Evolutionary conservation across 208 protist genomes (phyloP).

Genomic region (Angomonas deanei): DNA sequence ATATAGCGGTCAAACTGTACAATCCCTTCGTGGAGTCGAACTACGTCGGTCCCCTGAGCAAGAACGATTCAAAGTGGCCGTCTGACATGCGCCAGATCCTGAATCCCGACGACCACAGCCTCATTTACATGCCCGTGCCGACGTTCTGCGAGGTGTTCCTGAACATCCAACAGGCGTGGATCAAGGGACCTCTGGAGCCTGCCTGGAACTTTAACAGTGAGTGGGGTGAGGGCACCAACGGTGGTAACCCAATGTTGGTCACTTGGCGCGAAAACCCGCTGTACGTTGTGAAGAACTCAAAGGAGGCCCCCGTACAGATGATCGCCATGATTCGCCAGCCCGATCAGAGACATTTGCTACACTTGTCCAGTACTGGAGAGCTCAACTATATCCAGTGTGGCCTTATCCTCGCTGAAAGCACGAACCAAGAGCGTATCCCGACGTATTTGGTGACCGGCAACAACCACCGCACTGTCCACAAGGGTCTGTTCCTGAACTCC

Average conservation of each 20-base stretch:
- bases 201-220: slow-evolving; percentile 47
- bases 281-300: slow-evolving; percentile 41
- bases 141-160: slow-evolving; percentile 45
- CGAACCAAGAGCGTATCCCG: slow-evolving; percentile 31
- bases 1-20: slow-evolving; percentile 69
- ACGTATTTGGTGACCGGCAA: slow-evolving; percentile 78
- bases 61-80: slow-evolving; percentile 43
- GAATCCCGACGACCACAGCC: slow-evolving; percentile 28
- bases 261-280: slow-evolving; percentile 60
- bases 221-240: slow-evolving; percentile 45
- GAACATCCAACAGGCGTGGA: slow-evolving; percentile 36
- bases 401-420: slow-evolving; percentile 40
- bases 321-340: slow-evolving; percentile 68
- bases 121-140: slow-evolving; percentile 64
- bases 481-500: slow-evolving; percentile 49
- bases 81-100: slow-evolving; percentile 29
- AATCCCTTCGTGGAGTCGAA: slow-evolving; percentile 54
- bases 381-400: slow-evolving; percentile 73
- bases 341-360: slow-evolving; percentile 69
- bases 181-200: slow-evolving; percentile 18
- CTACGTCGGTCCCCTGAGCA: slow-evolving; percentile 67
- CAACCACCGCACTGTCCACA: slow-evolving; percentile 69
- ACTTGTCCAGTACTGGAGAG: slow-evolving; percentile 53
- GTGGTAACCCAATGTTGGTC: slow-evolving; percentile 38
- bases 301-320: slow-evolving; percentile 48